Evolutionary conservation across 371 early-diverging fungal genomes (phyloP).

Genomic region (Saksenaea oblongispora): DNA sequence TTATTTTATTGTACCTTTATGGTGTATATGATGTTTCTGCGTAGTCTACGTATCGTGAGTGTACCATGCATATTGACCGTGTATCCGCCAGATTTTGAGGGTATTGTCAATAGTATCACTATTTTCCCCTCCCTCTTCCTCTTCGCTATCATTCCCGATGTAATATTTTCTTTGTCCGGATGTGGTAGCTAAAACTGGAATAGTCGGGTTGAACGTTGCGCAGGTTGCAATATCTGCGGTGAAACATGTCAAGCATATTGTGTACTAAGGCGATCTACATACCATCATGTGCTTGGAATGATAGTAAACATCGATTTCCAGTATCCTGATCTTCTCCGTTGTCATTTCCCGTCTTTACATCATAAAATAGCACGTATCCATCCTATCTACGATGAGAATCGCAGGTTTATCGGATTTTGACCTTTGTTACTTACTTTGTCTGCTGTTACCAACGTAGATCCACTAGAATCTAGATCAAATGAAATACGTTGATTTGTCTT

Average conservation of each 20-base stretch:
- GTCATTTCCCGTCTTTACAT: conserved; percentile 28
- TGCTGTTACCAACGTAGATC: conserved; percentile 58
- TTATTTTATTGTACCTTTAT: neutral
- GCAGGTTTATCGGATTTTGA: neutral
- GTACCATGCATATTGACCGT: conserved; percentile 51
- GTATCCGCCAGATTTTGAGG: conserved; percentile 46
- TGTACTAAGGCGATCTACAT: neutral
- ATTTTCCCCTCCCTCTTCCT: conserved; percentile 3
- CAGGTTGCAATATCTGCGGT: conserved; percentile 54
- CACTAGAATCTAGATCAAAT: conserved; percentile 66
- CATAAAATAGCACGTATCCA: conserved; percentile 53
- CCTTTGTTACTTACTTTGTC: conserved; percentile 43
- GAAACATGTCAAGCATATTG: neutral
- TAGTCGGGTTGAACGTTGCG: conserved; percentile 61
- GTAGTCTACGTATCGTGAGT: neutral
- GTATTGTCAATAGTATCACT: conserved; percentile 44
- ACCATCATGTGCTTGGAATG: conserved; percentile 29
- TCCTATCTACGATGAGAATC: conserved; percentile 17
- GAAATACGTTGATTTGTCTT: conserved; percentile 69
- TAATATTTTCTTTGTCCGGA: conserved; percentile 69
- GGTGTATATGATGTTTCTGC: neutral
- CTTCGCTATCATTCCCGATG: conserved; percentile 2
- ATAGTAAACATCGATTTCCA: conserved; percentile 5
- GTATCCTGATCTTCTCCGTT: conserved; percentile 13
- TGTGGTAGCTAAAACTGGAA: conserved; percentile 58